phyloP scores from a whole-genome alignment of 768 basidiomycete genomes.

The Lactarius vividus region DNA sequence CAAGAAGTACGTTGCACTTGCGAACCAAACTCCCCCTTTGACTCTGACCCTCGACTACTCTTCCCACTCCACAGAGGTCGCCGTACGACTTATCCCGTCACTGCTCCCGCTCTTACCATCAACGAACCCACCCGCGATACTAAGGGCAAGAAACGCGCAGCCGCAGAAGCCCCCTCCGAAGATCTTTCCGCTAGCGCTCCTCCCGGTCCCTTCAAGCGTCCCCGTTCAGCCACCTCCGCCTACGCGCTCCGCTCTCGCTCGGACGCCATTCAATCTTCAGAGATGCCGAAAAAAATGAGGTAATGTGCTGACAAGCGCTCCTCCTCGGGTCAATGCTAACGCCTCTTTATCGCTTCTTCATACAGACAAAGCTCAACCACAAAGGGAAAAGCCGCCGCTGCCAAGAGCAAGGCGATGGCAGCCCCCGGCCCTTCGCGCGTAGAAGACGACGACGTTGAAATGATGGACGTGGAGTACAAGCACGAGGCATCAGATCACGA shows the following conservation, averaged over 20 bases:
- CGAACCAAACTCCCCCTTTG: constrained; percentile 35
- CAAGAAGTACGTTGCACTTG: constrained; percentile 35
- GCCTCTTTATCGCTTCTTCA: constrained; percentile 19
- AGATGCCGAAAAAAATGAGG: constrained; percentile 80
- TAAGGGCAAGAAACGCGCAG: constrained; percentile 93
- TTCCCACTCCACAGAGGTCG: constrained; percentile 47
- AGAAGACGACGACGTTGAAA: constrained; percentile 73
- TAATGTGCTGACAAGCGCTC: constrained; percentile 29
- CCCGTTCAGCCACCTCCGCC: constrained; percentile 47
- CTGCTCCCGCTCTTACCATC: constrained; percentile 52
- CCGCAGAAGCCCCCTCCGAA: constrained; percentile 64
- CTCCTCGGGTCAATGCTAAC: neutral
- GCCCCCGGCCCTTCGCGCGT: constrained; percentile 61
- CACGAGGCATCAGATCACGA: constrained; percentile 47
- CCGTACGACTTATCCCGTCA: constrained; percentile 48
- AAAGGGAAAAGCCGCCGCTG: constrained; percentile 40
- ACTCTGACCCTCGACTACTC: constrained; percentile 10
- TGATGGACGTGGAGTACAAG: constrained; percentile 64
- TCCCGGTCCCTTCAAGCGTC: constrained; percentile 58
- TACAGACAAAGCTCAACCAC: constrained; percentile 46
- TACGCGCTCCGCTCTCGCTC: constrained; percentile 68
- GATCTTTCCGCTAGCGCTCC: constrained; percentile 48
- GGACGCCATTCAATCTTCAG: constrained; percentile 40
- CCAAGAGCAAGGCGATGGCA: constrained; percentile 56
- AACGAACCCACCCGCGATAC: constrained; percentile 72